A percentile compares a stretch with the other conserved stretches of the same genome.
Evolutionary conservation across 2,329 filamentous ascomycete genomes (phyloP).

Genomic region (Gyromitra esculenta): DNA sequence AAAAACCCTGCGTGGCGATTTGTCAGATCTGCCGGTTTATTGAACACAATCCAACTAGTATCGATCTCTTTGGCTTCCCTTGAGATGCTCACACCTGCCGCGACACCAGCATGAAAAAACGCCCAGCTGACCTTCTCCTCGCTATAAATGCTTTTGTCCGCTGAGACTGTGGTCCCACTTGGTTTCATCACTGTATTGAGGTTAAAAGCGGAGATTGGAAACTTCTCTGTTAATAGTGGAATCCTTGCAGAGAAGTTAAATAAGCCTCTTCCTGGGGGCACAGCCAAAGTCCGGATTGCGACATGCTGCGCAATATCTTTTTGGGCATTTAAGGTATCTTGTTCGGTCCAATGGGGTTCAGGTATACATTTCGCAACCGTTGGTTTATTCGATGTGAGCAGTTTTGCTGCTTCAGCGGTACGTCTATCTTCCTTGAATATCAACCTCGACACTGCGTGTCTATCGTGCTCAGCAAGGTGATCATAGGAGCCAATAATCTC

Average conservation of each 20-base stretch:
- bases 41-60: slow-evolving; percentile 98
- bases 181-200: slow-evolving; percentile 91
- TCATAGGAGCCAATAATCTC: slow-evolving; percentile 71
- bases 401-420: slow-evolving; percentile 81
- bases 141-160: slow-evolving; percentile 84
- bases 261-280: slow-evolving; percentile 86
- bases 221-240: slow-evolving; percentile 90
- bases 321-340: slow-evolving; percentile 88
- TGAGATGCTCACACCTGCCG: slow-evolving; percentile 91
- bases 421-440: slow-evolving; percentile 93
- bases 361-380: slow-evolving; percentile 80
- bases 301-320: slow-evolving; percentile 88
- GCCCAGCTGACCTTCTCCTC: slow-evolving; percentile 99
- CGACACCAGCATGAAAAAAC: slow-evolving; percentile 95
- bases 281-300: slow-evolving; percentile 85
- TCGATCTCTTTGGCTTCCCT: slow-evolving; percentile 91
- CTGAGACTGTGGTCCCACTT: slow-evolving; percentile 89
- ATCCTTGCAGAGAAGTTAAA: slow-evolving; percentile 87
- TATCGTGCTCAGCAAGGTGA: slow-evolving; percentile 82
- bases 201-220: slow-evolving; percentile 88
- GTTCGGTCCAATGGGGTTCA: slow-evolving; percentile 81
- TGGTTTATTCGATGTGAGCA: slow-evolving; percentile 86
- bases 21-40: slow-evolving; percentile 90
- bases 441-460: slow-evolving; percentile 81
- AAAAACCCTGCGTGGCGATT: slow-evolving; percentile 97